Evolutionary conservation across 768 basidiomycete species (phyloP), one percentile per base, ranked within the genome.

Genomic region (Suillus discolor): DNA sequence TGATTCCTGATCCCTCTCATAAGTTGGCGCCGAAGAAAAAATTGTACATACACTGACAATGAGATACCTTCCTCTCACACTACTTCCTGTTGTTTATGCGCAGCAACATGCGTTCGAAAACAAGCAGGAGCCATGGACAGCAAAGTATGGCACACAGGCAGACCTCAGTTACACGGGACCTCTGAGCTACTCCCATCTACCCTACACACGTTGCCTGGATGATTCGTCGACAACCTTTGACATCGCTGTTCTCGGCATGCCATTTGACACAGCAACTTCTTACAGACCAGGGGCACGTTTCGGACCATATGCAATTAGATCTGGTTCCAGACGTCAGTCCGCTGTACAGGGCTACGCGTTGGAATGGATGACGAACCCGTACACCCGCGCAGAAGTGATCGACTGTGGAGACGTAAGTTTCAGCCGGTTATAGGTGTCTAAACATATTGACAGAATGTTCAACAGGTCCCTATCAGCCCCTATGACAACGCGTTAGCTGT

Each of bases 401-500:
- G 93, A 94, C 71, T 95, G 92, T 69, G 92, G 91, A 53, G 92
- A 94, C 79, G 89, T 91, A 67, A 65, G 79, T 41, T 31, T 42
- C 28, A 18, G 49, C 49, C 38, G 9, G 38, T 36, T 16, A 16
- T 23, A 41, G 18, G 28, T 20, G 25, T 41, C 15, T 6, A 34
- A 65, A 36, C 16, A 13, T 25, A 63, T 39, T 31, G 38, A 60
- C 38, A 31, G 6, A 18, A 25, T 6, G 23, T 3, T 31, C 5
- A 31, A 62, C 8, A 90, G 88, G 83, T 91, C 13, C 92, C 92
- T 31, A 78, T 93, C 44, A 88, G 77, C 60, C 89, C 91, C 0
- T 92, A 89, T 74, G 92, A 95, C 75, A 90, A 92, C 72, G 84
- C 85, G 0, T 79, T 91, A 11, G 92, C 92, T 4, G 78, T 94